These are phyloP conservation scores for Furcasterigmium furcatum DNA, from an alignment of 2,329 filamentous ascomycete genomes.

Conservation along the genomic window DNA sequence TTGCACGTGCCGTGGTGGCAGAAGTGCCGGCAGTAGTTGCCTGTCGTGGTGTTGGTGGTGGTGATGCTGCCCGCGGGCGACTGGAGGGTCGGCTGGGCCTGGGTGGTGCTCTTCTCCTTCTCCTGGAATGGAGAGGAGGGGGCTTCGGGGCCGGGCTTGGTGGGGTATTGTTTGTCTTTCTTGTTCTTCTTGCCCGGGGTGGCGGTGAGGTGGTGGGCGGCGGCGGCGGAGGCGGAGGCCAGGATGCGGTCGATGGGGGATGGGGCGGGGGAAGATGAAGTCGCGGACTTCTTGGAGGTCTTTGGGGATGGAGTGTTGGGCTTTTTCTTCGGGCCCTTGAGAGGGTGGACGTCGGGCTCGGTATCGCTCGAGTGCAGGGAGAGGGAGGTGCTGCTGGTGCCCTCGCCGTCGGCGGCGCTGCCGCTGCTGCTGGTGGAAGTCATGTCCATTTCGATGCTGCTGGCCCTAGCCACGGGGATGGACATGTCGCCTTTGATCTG, in stretches of 20 bases:
- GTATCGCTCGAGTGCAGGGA: neutral
- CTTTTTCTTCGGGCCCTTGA: neutral
- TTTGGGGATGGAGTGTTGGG: too few relatives aligned
- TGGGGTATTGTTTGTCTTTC: neutral
- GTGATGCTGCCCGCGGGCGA: constrained; percentile 6
- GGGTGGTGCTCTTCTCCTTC: neutral
- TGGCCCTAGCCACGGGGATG: neutral
- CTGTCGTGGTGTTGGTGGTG: neutral
- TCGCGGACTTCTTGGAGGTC: neutral
- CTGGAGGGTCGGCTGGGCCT: constrained; percentile 1
- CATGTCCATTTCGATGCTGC: too few relatives aligned
- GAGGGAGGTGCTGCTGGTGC: neutral
- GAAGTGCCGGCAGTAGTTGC: constrained; percentile 41
- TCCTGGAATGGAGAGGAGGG: neutral
- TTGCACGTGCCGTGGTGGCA: constrained; percentile 44
- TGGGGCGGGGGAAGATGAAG: neutral
- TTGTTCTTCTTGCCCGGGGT: neutral
- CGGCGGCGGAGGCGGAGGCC: neutral
- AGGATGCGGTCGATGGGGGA: neutral
- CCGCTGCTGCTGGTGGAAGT: neutral
- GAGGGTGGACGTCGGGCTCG: too few relatives aligned
- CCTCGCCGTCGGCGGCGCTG: neutral
- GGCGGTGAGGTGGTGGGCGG: neutral
- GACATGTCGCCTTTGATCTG: neutral
- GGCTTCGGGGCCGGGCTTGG: neutral